Conservation (phyloP, 1,284 basidiomycete species). For the Afroboletus lepidellus region DNA sequence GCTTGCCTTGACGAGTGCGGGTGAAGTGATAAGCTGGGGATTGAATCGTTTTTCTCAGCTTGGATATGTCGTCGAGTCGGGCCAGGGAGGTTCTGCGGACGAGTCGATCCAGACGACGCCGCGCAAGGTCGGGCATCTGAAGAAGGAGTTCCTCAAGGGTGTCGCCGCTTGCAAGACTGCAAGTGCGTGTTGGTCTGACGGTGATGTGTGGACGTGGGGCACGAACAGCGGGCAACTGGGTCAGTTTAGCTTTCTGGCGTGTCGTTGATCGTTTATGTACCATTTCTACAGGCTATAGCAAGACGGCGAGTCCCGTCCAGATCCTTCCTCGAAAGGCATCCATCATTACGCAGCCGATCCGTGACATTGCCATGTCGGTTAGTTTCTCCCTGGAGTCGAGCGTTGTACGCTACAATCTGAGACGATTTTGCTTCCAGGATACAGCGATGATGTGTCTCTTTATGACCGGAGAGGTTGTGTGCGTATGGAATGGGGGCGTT, state of each 20-base stretch:
- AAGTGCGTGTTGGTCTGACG: conserved; percentile 87
- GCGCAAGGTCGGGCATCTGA: conserved; percentile 76
- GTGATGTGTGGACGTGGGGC: conserved; percentile 94
- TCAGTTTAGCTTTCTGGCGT: conserved; percentile 27
- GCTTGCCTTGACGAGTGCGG: conserved; percentile 75
- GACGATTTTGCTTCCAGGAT: conserved; percentile 54
- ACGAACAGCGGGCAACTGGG: conserved; percentile 94
- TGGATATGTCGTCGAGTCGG: conserved; percentile 80
- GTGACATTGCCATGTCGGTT: conserved; percentile 71
- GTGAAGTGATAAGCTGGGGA: conserved; percentile 91
- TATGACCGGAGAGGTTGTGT: conserved; percentile 75
- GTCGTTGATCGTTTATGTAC: not conserved
- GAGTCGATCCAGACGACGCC: conserved; percentile 77
- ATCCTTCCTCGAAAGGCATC: conserved; percentile 82
- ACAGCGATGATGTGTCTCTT: conserved; percentile 81
- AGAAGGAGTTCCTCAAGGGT: conserved; percentile 79
- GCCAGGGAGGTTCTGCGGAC: conserved; percentile 36
- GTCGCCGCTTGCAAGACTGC: conserved; percentile 87
- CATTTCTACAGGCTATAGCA: conserved; percentile 64
- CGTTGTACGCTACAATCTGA: conserved; percentile 3
- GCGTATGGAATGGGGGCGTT: conserved; percentile 76
- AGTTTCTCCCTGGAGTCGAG: conserved; percentile 27
- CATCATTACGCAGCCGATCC: conserved; percentile 68
- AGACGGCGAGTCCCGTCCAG: conserved; percentile 75
- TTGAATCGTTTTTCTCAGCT: conserved; percentile 85